These are phyloP conservation scores for Beauveria bassiana DNA, from an alignment of 2,329 filamentous ascomycete species.

Conservation along the genomic window DNA sequence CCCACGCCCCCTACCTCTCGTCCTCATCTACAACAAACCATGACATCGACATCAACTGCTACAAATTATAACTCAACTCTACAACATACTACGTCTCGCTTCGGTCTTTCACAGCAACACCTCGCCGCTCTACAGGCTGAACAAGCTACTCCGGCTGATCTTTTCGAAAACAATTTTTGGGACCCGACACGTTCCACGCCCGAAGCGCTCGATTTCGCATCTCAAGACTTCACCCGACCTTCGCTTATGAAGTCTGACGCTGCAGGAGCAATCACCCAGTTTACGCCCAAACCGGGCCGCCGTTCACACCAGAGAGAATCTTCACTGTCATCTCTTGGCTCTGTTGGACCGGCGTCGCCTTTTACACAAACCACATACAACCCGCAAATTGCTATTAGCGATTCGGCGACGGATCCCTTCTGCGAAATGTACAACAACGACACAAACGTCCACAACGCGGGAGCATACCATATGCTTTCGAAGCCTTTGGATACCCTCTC, in stretches of 20 bases:
- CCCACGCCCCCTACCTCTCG: slow-evolving; percentile 9
- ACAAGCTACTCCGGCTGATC: not conserved
- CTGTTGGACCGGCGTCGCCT: slow-evolving; percentile 52
- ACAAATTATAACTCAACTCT: not conserved
- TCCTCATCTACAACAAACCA: slow-evolving; percentile 4
- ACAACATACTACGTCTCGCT: not conserved
- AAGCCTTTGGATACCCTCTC: slow-evolving; percentile 38
- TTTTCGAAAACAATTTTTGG: slow-evolving; percentile 2
- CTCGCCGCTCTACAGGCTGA: not conserved
- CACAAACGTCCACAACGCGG: slow-evolving; percentile 17
- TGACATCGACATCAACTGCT: slow-evolving; percentile 3
- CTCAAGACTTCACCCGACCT: slow-evolving; percentile 8
- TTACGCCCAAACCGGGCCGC: slow-evolving; percentile 30
- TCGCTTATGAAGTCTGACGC: slow-evolving; percentile 35
- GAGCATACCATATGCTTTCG: slow-evolving; percentile 39
- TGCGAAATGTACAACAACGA: slow-evolving; percentile 31
- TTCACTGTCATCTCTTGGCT: slow-evolving; percentile 53
- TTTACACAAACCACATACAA: slow-evolving; percentile 48
- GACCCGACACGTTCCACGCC: not conserved
- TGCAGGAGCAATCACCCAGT: slow-evolving; percentile 31
- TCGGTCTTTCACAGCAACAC: not conserved
- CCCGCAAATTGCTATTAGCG: slow-evolving; percentile 49
- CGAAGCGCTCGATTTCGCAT: slow-evolving; percentile 3
- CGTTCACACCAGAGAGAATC: slow-evolving; percentile 51
- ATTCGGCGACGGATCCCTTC: slow-evolving; percentile 39